Evolutionary conservation across 2,329 filamentous ascomycete genomes (phyloP).

Genomic region (Tothia fuscella): DNA sequence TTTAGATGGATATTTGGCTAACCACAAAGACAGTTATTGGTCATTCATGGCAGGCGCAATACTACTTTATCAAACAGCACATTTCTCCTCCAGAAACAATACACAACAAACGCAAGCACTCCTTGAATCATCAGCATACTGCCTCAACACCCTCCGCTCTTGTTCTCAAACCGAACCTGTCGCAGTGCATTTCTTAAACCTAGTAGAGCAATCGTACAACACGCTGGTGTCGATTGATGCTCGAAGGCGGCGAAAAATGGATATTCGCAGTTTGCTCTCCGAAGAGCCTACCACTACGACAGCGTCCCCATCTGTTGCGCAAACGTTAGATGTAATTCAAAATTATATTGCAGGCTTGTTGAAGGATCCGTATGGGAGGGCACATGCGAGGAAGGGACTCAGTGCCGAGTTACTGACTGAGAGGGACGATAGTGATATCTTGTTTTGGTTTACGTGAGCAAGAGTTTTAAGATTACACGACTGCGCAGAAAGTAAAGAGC

Average conservation of each 20-base stretch:
- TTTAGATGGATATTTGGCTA: background rate
- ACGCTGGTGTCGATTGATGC: background rate
- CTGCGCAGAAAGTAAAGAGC: no score
- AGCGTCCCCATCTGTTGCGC: no score
- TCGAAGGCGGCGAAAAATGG: background rate
- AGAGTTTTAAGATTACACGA: no score
- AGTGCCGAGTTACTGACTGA: no score
- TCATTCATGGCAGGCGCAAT: background rate
- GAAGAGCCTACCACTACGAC: background rate
- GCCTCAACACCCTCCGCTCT: background rate
- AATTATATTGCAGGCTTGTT: background rate
- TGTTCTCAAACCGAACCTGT: background rate
- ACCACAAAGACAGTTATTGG: background rate
- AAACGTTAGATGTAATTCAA: no score
- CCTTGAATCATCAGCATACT: background rate
- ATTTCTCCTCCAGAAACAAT: background rate
- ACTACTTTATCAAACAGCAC: background rate
- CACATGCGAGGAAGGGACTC: no score
- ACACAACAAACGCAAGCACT: background rate
- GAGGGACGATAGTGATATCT: no score
- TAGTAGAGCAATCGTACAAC: background rate
- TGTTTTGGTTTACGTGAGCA: no score
- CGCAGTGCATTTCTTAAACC: conserved; percentile 1
- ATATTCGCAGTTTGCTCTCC: background rate
- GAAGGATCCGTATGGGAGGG: conserved; percentile 7